A percentile compares a stretch with the other conserved stretches of the same genome.
Evolutionary conservation across 441 rosid species (phyloP).

Genomic region (Euphorbia celastroides): DNA sequence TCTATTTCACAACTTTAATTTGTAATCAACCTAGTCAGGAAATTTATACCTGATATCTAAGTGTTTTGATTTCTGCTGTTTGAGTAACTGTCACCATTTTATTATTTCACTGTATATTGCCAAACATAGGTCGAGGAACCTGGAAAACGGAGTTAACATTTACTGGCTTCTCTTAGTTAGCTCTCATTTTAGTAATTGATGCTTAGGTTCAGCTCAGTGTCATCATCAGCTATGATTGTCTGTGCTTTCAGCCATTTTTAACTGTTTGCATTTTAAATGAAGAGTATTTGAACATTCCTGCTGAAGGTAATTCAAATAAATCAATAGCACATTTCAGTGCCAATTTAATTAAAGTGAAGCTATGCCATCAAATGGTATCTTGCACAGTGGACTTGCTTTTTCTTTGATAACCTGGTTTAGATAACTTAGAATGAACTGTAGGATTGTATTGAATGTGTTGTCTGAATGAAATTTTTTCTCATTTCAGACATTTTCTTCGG

Average conservation of each 20-base stretch:
- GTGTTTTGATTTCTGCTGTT: neutral
- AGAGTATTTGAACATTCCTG: neutral
- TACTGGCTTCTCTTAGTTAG: neutral
- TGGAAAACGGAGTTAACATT: neutral
- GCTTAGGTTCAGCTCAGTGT: neutral
- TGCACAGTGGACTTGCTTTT: neutral
- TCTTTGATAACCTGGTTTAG: neutral
- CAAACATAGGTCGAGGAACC: neutral
- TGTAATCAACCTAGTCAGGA: no score
- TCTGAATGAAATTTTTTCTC: neutral
- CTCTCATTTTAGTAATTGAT: neutral
- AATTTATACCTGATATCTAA: no score
- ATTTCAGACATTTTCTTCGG: conserved; percentile 14
- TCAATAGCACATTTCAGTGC: neutral
- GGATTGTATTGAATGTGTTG: neutral
- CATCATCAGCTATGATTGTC: neutral
- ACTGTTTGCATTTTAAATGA: neutral
- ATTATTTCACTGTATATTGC: neutral
- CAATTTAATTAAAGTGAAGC: neutral
- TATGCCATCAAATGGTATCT: neutral
- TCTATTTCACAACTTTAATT: no score
- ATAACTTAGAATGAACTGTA: neutral
- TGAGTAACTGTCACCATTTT: neutral
- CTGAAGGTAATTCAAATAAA: neutral
- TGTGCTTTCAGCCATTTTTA: conserved; percentile 2